Evolutionary conservation across 2,329 filamentous ascomycete genomes (phyloP), one percentile per base, ranked within the genome.

Genomic region (Thelonectria rubi): DNA sequence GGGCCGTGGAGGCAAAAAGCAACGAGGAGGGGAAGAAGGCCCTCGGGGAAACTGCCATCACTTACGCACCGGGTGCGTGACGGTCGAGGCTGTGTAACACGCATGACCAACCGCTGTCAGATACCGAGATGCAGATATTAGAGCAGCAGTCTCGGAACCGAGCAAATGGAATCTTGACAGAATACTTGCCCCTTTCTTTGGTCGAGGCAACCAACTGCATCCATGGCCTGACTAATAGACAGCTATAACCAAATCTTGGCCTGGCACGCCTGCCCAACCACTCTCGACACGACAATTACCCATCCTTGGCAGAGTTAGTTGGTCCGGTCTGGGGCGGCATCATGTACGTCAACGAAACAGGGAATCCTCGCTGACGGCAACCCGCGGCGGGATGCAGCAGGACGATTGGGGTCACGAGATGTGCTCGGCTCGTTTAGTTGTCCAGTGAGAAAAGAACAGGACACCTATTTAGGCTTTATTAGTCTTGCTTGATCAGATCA

Each of bases 1-100:
- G 54, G 55, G 58, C 62, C 54, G 53, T 55, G 64, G 43, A n/a
- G 45, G 43, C 8, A 14, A 10, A 42, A 50, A 34, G 40, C 40
- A 55, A 51, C 47, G 49, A 34, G 26, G 48, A 11, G 11, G 11
- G 32, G 14, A 14, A 37, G 34, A 5, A 11, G 37, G 18, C 11
- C 17, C 18, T 30, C 26, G 26, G 45, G 57, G 54, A 51, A 49
- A 34, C 39, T 63, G 46, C 50, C 55, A 64, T 55, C 15, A 47
- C 15, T 56, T 48, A 40, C 34, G 39, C 18, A 43, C 50, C 26
- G 26, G 37, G 50, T 42, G 45, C 37, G 46, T 14, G 42, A 30
- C 34, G 26, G 40, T 50, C 26, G 5, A 42, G 47, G 34, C 40
- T 43, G 54, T 50, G 54, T 57, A 45, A 50, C 17, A 30, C 20